Base-by-base conservation (phyloP, 345 rosid genomes). In the Pugionium dolabratum region DNA sequence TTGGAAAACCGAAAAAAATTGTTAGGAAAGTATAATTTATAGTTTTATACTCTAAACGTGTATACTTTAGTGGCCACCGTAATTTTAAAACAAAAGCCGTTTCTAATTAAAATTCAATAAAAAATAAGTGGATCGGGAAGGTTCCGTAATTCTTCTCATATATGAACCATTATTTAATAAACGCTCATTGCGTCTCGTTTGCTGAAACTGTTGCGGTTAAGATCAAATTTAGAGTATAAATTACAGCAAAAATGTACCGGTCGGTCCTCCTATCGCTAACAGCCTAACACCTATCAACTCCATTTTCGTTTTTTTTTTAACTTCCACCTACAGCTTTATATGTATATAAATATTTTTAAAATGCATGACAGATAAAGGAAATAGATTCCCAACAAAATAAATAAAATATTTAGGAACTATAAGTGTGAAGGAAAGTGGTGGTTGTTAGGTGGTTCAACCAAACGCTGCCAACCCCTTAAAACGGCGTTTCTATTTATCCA, bases 371-470 rank as follows among this genome's bases (percentile, higher is more conserved):
- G 66, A 76, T 25, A 55, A 70, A 49, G 42, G 28, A 70, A 62
- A 44, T 44, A 58, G 54, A 51, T 45, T 48, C 59, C 32, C 46
- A 66, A 51, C 41, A 62, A 57, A 45, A 37, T 40, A 50, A 41
- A 34, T 48, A 42, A 69, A 70, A 55, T 18, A 18, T 18, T 18
- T 18, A 18, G 57, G 62, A 70, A 73, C 75, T 67, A 65, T 74
- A 73, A 67, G 71, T 74, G 82, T 58, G 80, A 78, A 80, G 82
- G 83, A 80, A 83, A 79, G 88, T 64, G 86, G 89, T 85, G 64
- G 95, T 86, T 76, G 98, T 85, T 86, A 79, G 96, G 98, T 92
- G 79, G 94, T 90, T 90, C 94, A 90, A 86, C 98, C 91, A 90
- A 86, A 86, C 86, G 83, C 80, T 57, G 89, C 92, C 91, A 89